Conservation (phyloP, 148 eudicot species). For the Fagopyrum tataricum region DNA sequence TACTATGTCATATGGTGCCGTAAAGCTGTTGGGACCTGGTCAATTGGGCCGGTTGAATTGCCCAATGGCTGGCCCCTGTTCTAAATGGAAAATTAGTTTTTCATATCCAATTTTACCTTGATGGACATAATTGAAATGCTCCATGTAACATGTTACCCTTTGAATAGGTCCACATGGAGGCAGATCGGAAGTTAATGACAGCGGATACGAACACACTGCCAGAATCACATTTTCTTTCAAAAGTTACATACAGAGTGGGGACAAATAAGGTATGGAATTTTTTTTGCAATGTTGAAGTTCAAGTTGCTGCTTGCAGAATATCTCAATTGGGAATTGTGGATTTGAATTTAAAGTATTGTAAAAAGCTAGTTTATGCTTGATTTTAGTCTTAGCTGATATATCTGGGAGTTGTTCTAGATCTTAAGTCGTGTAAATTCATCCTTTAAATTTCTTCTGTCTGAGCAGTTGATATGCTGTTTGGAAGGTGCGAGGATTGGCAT, state of each 20-base stretch:
- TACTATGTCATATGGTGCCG: too few species aligned
- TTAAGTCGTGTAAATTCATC: neutral
- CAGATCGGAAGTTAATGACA: slow-evolving; percentile 64
- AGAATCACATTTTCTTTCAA: slow-evolving; percentile 46
- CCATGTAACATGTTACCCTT: slow-evolving; percentile 12
- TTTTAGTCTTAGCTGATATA: neutral
- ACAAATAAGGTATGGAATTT: slow-evolving; percentile 47
- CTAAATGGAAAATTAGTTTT: neutral
- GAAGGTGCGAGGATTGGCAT: slow-evolving; percentile 97
- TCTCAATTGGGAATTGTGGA: neutral
- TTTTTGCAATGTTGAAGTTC: neutral
- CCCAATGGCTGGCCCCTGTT: too few species aligned
- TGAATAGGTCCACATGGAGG: slow-evolving; percentile 93
- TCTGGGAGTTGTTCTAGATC: neutral
- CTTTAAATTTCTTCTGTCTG: slow-evolving; percentile 3
- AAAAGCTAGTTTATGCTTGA: neutral
- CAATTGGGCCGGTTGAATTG: too few species aligned
- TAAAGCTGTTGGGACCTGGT: too few species aligned
- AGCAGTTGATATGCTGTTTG: slow-evolving; percentile 81
- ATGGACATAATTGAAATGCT: slow-evolving; percentile 11
- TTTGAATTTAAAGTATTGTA: neutral
- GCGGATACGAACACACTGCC: slow-evolving; percentile 39
- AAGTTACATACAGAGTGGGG: slow-evolving; percentile 81
- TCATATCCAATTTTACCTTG: neutral
- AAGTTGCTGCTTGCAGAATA: neutral